Evolutionary conservation across 768 basidiomycete species (phyloP).

Genomic region (Lactarius indigo): DNA sequence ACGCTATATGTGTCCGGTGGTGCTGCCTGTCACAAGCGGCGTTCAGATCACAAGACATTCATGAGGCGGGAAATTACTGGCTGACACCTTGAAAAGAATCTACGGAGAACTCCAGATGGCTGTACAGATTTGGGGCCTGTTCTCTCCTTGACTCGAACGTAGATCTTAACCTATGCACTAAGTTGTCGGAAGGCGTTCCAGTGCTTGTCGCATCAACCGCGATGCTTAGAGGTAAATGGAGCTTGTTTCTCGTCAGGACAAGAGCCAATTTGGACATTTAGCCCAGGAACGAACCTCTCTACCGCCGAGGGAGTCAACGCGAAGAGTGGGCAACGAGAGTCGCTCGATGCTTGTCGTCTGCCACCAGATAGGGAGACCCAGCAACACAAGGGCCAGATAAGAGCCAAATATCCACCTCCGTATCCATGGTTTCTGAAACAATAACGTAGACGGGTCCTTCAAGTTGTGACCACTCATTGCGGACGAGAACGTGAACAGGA

Average conservation of each 20-base stretch:
- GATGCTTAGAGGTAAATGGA: constrained; percentile 22
- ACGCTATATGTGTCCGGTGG: constrained; percentile 14
- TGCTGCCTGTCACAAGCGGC: constrained; percentile 4
- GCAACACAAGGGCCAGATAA: constrained; percentile 75
- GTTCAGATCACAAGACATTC: constrained; percentile 15
- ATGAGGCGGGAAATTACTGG: constrained; percentile 11
- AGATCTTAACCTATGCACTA: constrained; percentile 5
- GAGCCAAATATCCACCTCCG: constrained; percentile 63
- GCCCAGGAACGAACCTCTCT: constrained; percentile 19
- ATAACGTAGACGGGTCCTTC: constrained; percentile 17
- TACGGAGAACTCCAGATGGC: constrained; percentile 18
- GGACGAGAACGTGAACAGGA: neutral
- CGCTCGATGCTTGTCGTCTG: constrained; percentile 86
- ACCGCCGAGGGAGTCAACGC: constrained; percentile 11
- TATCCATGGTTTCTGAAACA: constrained; percentile 12
- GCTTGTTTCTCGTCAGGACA: constrained; percentile 10
- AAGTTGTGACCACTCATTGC: constrained; percentile 14
- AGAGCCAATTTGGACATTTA: neutral
- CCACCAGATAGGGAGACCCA: constrained; percentile 93
- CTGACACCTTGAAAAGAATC: constrained; percentile 20
- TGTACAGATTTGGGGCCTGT: constrained; percentile 5
- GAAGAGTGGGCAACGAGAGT: constrained; percentile 53
- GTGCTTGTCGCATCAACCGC: constrained; percentile 6
- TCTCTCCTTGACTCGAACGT: constrained; percentile 17
- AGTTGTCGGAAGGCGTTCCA: neutral